Evolutionary conservation across 2,329 filamentous ascomycete species (phyloP).

Genomic region (Arthrobotrys entomopaga): DNA sequence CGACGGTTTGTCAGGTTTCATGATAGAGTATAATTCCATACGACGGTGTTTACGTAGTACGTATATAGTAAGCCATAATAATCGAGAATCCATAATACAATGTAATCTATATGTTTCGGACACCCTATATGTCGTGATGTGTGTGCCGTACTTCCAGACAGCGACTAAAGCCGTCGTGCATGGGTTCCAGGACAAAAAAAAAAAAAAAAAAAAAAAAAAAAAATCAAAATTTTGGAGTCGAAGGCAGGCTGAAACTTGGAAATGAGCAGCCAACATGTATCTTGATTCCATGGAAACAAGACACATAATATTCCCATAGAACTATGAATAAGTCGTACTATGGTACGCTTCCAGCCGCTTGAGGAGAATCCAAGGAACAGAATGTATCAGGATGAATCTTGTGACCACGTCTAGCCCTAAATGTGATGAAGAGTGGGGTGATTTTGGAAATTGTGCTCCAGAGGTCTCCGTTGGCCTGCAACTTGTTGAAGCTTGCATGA

Average conservation of each 20-base stretch:
- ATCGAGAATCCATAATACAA: no score
- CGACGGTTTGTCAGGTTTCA: conserved; percentile 5
- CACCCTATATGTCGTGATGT: no score
- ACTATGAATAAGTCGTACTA: conserved; percentile 21
- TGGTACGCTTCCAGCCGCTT: conserved; percentile 16
- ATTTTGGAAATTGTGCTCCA: conserved; percentile 18
- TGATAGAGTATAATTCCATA: not conserved
- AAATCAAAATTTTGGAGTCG: not conserved
- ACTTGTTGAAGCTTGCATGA: conserved; percentile 21
- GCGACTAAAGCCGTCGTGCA: not conserved
- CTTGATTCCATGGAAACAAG: conserved; percentile 49
- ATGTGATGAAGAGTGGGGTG: conserved; percentile 8
- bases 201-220: no score
- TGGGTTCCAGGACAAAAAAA: not conserved
- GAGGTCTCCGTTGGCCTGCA: conserved; percentile 18
- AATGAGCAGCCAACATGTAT: conserved; percentile 34
- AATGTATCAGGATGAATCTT: conserved; percentile 44
- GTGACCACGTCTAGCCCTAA: conserved; percentile 24
- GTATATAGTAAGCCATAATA: no score
- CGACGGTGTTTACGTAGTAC: not conserved
- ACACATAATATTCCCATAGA: conserved; percentile 29
- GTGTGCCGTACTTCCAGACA: no score
- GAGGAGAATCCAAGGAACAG: conserved; percentile 35
- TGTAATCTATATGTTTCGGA: no score
- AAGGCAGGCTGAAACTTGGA: conserved; percentile 21